A percentile compares a stretch with the other conserved stretches of the same genome.
Evolutionary conservation across 2,329 filamentous ascomycete species (phyloP).

Genomic region (Trichoderma simmonsii): DNA sequence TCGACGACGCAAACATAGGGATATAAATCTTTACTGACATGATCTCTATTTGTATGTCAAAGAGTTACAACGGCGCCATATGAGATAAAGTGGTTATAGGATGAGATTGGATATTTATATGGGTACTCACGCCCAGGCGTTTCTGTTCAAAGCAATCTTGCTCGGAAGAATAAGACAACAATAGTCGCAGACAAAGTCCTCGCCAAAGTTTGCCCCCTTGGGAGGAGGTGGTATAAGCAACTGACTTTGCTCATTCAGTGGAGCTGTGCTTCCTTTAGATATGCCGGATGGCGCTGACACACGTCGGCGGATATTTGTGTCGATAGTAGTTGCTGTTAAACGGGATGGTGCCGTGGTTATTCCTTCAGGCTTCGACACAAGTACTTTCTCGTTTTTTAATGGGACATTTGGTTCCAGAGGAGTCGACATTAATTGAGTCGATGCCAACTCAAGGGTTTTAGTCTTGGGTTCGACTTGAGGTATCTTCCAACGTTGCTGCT

Average conservation of each 20-base stretch:
- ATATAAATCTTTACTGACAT: neutral
- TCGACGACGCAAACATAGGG: neutral
- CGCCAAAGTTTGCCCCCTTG: neutral
- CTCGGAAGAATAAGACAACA: neutral
- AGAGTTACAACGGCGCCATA: neutral
- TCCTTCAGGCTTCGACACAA: neutral
- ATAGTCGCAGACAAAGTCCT: neutral
- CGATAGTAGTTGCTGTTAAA: neutral
- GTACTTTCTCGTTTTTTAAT: neutral
- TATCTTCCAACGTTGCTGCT: neutral
- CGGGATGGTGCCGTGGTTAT: neutral
- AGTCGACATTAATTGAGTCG: neutral
- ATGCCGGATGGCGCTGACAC: neutral
- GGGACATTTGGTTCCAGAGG: neutral
- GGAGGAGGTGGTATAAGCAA: neutral
- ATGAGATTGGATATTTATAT: neutral
- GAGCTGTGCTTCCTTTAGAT: neutral
- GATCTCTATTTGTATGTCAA: neutral
- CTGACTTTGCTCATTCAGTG: neutral
- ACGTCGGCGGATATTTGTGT: neutral
- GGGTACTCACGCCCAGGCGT: neutral
- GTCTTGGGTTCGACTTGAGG: neutral
- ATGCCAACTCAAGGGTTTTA: neutral
- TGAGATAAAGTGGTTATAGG: neutral
- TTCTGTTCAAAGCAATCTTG: neutral